phyloP scores from a whole-genome alignment of 2,329 filamentous ascomycete species.

The Dactylonectria macrodidyma region DNA sequence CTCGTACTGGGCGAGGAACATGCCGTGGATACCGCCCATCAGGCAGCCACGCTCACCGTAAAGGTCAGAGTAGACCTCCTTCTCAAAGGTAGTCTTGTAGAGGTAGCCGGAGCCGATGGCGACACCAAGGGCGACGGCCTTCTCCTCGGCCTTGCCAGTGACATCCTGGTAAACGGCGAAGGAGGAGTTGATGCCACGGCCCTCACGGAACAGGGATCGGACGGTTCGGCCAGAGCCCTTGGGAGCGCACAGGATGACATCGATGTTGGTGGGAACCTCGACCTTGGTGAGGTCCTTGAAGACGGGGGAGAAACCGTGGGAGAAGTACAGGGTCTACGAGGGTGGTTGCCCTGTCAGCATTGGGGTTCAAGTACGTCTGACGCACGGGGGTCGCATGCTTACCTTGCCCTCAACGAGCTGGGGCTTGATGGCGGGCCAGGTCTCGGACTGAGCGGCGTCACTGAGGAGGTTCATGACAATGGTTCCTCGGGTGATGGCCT shows the following conservation, averaged over 20 bases:
- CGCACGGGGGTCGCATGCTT: constrained; percentile 49
- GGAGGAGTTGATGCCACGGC: constrained; percentile 99
- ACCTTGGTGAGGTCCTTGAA: constrained; percentile 99
- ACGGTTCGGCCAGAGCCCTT: constrained; percentile 99
- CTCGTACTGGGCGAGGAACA: constrained; percentile 99
- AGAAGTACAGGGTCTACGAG: constrained; percentile 96
- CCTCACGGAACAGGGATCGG: constrained; percentile 98
- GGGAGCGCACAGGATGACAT: constrained; percentile 99
- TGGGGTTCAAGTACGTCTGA: constrained; percentile 2
- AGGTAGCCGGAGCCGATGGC: constrained; percentile 98
- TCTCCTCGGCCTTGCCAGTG: constrained; percentile 97
- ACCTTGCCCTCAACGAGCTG: constrained; percentile 99
- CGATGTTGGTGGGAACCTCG: constrained; percentile 93
- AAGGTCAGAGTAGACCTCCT: constrained; percentile 99
- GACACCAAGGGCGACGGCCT: constrained; percentile 95
- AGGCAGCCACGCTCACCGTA: constrained; percentile 99
- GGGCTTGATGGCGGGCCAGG: constrained; percentile 98
- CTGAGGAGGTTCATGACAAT: constrained; percentile 99
- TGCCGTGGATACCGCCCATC: constrained; percentile 99
- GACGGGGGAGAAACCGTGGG: constrained; percentile 99
- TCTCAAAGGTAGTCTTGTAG: constrained; percentile 99
- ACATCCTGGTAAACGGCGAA: constrained; percentile 99
- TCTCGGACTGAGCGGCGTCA: constrained; percentile 98
- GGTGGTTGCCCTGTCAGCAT: constrained; percentile 41
- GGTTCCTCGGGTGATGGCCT: constrained; percentile 93